These are phyloP conservation scores for Aschersonia sp. DNA, from an alignment of 2,329 filamentous ascomycete species.

Conservation along the genomic window DNA sequence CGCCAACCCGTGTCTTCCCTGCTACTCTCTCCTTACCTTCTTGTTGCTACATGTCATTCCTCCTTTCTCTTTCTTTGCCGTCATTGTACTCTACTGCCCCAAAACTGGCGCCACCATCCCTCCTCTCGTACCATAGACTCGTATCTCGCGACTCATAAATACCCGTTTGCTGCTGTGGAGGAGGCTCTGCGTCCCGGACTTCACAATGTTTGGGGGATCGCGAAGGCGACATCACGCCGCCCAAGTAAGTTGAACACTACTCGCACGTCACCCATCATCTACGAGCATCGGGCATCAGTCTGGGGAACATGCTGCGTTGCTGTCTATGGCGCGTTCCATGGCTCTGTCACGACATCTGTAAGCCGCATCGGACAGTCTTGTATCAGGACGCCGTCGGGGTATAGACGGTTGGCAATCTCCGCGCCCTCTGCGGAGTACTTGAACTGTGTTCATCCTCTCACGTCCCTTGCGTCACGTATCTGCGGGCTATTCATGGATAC, in stretches of 20 bases:
- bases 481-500: neutral
- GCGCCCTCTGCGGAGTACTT: neutral
- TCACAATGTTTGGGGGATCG: constrained; percentile 34
- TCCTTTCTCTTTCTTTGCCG: neutral
- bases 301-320: no score
- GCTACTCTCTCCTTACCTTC: neutral
- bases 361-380: no score
- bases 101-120: neutral
- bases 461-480: neutral
- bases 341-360: no score
- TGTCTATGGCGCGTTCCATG: no score
- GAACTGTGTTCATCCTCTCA: neutral
- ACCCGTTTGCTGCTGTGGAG: constrained; percentile 7
- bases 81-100: neutral
- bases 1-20: neutral
- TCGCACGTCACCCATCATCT: neutral
- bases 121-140: neutral
- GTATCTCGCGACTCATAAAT: constrained; percentile 3
- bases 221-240: constrained; percentile 32
- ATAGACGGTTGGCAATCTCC: neutral
- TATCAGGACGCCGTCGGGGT: neutral
- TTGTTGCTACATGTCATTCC: neutral
- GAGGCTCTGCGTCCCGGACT: constrained; percentile 2
- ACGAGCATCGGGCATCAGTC: no score
- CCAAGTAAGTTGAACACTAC: constrained; percentile 25